Evolutionary conservation across 148 eudicot genomes (phyloP).

Genomic region (Fagopyrum tataricum): DNA sequence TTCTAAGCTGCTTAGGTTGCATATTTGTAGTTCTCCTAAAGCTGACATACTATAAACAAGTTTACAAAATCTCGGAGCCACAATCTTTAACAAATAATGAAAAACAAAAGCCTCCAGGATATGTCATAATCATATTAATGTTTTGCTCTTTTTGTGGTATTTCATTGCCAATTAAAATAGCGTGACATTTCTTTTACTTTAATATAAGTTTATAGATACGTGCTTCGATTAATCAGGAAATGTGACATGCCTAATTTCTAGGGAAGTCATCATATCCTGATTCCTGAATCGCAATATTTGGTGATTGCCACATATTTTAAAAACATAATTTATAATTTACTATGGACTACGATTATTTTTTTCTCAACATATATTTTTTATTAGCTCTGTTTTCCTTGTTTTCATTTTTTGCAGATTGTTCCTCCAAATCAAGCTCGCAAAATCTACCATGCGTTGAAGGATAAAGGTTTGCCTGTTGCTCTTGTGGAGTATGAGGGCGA

Average conservation of each 20-base stretch:
- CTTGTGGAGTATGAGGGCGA: conserved; percentile 94
- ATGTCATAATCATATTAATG: too few species aligned
- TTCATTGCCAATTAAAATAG: not conserved
- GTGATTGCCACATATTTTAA: not conserved
- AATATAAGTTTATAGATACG: too few species aligned
- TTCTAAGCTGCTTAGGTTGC: too few species aligned
- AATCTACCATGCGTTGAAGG: conserved; percentile 75
- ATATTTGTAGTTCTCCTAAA: too few species aligned
- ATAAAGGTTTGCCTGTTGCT: conserved; percentile 88
- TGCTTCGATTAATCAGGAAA: not conserved
- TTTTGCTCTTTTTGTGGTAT: too few species aligned
- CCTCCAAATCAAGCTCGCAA: conserved; percentile 77
- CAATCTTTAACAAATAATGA: too few species aligned
- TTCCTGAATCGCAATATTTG: too few species aligned
- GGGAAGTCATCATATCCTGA: not conserved
- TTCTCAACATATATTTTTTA: too few species aligned
- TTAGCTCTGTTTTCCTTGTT: not conserved
- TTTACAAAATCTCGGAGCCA: too few species aligned
- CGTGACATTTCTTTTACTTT: too few species aligned
- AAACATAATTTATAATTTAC: not conserved
- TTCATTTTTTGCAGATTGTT: conserved; percentile 50
- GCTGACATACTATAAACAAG: too few species aligned
- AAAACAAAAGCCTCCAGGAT: too few species aligned
- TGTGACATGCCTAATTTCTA: not conserved
- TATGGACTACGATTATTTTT: not conserved